Evolutionary conservation across 805 yeast species (phyloP).

Genomic region (Ogataea siamensis): DNA sequence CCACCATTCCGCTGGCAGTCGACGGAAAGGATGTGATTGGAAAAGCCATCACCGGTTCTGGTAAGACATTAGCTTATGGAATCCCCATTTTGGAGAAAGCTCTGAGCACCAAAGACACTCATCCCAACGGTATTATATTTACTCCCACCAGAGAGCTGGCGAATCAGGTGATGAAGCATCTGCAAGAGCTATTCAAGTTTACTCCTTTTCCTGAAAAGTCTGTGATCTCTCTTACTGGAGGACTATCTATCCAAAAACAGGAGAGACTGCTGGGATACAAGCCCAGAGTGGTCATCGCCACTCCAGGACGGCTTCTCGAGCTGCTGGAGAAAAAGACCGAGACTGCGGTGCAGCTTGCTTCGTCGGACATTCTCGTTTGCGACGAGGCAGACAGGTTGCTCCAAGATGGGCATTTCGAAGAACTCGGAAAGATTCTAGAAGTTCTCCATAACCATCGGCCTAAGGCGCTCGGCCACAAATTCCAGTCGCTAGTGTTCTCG

Average conservation of each 20-base stretch:
- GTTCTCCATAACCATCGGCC: slow-evolving; percentile 53
- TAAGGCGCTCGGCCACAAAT: slow-evolving; percentile 38
- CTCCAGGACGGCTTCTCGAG: slow-evolving; percentile 93
- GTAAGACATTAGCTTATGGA: slow-evolving; percentile 95
- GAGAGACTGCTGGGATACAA: slow-evolving; percentile 70
- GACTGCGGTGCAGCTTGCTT: slow-evolving; percentile 40
- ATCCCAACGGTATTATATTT: slow-evolving; percentile 76
- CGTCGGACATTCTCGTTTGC: slow-evolving; percentile 57
- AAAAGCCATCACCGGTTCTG: slow-evolving; percentile 96
- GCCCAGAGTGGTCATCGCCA: slow-evolving; percentile 84
- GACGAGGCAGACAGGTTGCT: slow-evolving; percentile 96
- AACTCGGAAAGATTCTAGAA: slow-evolving; percentile 77
- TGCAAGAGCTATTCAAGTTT: slow-evolving; percentile 52
- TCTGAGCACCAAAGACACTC: slow-evolving; percentile 29
- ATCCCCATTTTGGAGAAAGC: slow-evolving; percentile 81
- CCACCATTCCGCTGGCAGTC: slow-evolving; percentile 70
- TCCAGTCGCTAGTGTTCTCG: slow-evolving; percentile 90
- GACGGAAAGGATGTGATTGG: slow-evolving; percentile 84
- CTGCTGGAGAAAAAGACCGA: slow-evolving; percentile 61
- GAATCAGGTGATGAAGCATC: slow-evolving; percentile 84
- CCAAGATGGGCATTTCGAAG: slow-evolving; percentile 96
- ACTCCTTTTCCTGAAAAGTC: slow-evolving; percentile 45
- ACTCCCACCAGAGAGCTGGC: slow-evolving; percentile 98
- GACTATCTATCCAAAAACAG: slow-evolving; percentile 91
- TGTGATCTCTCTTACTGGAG: slow-evolving; percentile 86